phyloP scores from a whole-genome alignment of 2,329 filamentous ascomycete species.

The Cladosporium austrohemisphaericum region DNA sequence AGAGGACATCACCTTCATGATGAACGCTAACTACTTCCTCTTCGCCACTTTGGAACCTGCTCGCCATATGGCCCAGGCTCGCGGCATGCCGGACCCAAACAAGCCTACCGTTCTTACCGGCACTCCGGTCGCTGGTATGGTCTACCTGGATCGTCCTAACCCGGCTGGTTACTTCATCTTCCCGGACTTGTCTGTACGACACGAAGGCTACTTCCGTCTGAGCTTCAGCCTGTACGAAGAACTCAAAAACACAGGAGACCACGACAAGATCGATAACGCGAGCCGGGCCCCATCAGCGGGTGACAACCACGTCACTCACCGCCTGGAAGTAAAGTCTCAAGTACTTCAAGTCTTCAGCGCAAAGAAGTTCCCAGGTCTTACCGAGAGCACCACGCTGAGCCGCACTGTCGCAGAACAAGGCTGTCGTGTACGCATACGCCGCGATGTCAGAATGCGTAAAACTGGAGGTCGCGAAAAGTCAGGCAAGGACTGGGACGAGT shows the following conservation, averaged over 20 bases:
- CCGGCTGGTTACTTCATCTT: conserved; percentile 93
- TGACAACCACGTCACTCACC: conserved; percentile 68
- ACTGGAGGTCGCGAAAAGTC: conserved; percentile 64
- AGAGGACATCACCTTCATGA: conserved; percentile 70
- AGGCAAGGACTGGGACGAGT: conserved; percentile 64
- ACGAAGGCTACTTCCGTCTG: conserved; percentile 89
- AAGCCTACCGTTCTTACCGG: conserved; percentile 83
- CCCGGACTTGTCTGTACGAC: conserved; percentile 89
- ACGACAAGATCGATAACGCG: conserved; percentile 51
- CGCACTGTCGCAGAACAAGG: conserved; percentile 93
- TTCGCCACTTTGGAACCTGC: conserved; percentile 88
- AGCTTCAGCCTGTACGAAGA: conserved; percentile 93
- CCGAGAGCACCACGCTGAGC: conserved; percentile 83
- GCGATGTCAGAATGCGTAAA: conserved; percentile 88
- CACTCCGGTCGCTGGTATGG: conserved; percentile 91
- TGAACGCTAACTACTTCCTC: conserved; percentile 97
- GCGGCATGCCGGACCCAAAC: conserved; percentile 57
- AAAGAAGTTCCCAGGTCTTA: conserved; percentile 95
- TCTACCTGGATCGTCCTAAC: conserved; percentile 82
- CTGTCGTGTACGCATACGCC: conserved; percentile 89
- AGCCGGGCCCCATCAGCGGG: conserved; percentile 40
- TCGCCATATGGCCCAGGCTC: conserved; percentile 75
- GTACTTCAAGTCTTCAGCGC: conserved; percentile 90
- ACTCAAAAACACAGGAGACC: conserved; percentile 78
- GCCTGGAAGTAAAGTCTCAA: conserved; percentile 82